Percentiles rank a stretch among this genome's conserved stretches.
Evolutionary conservation across 129 eudicot genomes (phyloP).

Genomic region (Artemisia tridentata): DNA sequence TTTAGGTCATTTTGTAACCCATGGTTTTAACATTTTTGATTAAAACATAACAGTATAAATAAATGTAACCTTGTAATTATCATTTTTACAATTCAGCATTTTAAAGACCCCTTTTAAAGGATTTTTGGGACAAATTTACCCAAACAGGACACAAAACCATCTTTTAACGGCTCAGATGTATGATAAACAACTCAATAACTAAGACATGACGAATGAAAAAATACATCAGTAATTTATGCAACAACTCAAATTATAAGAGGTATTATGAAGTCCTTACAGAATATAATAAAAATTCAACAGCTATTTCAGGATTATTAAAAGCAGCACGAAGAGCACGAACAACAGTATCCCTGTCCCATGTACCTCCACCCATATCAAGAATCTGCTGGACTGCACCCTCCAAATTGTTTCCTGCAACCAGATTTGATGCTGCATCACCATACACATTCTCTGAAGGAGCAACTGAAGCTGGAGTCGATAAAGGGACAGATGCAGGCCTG

Average conservation of each 20-base stretch:
- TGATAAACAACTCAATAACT: background rate
- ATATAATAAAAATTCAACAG: constrained; percentile 37
- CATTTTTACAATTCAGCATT: too few relatives aligned
- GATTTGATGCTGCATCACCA: constrained; percentile 33
- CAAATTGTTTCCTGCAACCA: constrained; percentile 32
- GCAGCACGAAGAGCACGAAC: constrained; percentile 40
- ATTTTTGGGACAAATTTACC: too few relatives aligned
- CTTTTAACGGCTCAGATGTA: background rate
- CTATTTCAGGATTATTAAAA: constrained; percentile 39
- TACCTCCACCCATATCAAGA: constrained; percentile 44
- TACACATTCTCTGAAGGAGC: constrained; percentile 33
- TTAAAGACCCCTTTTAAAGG: too few relatives aligned
- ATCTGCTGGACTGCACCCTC: constrained; percentile 40
- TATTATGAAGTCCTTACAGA: constrained; percentile 16
- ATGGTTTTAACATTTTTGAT: too few relatives aligned
- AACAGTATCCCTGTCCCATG: constrained; percentile 38
- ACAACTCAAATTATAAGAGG: background rate
- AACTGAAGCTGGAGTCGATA: constrained; percentile 36
- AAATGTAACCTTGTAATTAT: too few relatives aligned
- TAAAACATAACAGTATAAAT: too few relatives aligned
- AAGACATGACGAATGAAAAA: too few relatives aligned
- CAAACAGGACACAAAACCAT: too few relatives aligned
- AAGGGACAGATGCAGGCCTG: constrained; percentile 35
- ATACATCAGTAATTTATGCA: too few relatives aligned
- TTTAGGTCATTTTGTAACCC: too few relatives aligned